phyloP scores from a whole-genome alignment of 495 filamentous ascomycete genomes.

The Beverwykella pulmonaria region DNA sequence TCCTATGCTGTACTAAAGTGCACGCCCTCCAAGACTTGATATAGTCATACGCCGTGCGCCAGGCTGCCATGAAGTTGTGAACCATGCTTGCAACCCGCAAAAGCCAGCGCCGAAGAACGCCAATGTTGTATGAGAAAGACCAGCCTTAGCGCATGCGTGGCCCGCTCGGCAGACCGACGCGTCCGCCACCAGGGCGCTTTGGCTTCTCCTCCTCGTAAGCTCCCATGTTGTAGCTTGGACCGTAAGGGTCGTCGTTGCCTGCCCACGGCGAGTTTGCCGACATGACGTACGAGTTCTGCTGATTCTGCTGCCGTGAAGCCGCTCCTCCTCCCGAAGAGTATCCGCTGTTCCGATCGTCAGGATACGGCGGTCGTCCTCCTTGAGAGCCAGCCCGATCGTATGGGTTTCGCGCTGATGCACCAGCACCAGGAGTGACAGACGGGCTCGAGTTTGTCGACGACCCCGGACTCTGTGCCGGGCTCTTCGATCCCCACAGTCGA shows the following conservation, averaged over 20 bases:
- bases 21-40: background rate
- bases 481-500: slow-evolving; percentile 58
- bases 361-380: slow-evolving; percentile 31
- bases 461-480: slow-evolving; percentile 26
- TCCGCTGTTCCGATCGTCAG: slow-evolving; percentile 35
- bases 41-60: background rate
- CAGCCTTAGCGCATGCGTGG: slow-evolving; percentile 43
- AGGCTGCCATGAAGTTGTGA: background rate
- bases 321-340: slow-evolving; percentile 17
- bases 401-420: slow-evolving; percentile 20
- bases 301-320: slow-evolving; percentile 16
- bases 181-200: slow-evolving; percentile 29
- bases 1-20: background rate
- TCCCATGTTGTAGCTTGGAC: slow-evolving; percentile 19
- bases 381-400: slow-evolving; percentile 14
- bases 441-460: slow-evolving; percentile 30
- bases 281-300: slow-evolving; percentile 26
- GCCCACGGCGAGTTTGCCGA: slow-evolving; percentile 36
- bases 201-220: background rate
- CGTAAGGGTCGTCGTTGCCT: slow-evolving; percentile 29
- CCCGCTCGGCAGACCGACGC: slow-evolving; percentile 56
- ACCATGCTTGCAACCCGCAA: background rate
- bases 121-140: background rate
- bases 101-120: background rate
- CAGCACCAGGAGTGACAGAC: slow-evolving; percentile 11